Evolutionary conservation across 805 yeast genomes (phyloP), one percentile per base, ranked within the genome.

Genomic region (Lipomyces japonicus): DNA sequence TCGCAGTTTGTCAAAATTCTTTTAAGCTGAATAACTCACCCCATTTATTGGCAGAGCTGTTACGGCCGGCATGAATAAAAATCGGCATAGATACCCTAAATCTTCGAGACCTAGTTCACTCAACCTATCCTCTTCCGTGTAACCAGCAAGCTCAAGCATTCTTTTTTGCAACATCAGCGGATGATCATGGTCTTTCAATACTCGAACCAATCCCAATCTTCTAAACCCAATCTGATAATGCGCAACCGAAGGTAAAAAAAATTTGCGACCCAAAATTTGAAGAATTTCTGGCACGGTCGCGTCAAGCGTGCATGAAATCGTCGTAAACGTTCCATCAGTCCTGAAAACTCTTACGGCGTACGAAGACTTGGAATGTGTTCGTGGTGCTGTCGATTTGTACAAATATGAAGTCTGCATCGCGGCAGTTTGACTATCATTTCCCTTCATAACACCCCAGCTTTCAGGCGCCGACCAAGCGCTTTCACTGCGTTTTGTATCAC

Each of bases 101-200:
- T 90, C 97, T 49, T 85, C 89, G 53, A 95, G 75, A 28, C 95
- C 96, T 52, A 89, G 75, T 44, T 81, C 84, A 55, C 81, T 82
- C 44, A 88, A 69, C 45, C 82, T 80, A 63, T 90, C 96, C n/a
- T 78, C 73, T 42, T 82, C 85, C 2, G 78, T 75, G 62, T 84
- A 90, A 3, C 97, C 97, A 62, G 86, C 82, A 36, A 86, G 69
- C 50, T 82, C 70, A 25, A 90, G 66, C 43, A 89, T 67, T 40
- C 84, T 83, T 60, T 83, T 75, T 66, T 89, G 96, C 48, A 86
- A 81, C 50, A 80, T 75, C 35, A 90, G 73, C 0, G 96, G 96
- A 53, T 76, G 78, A 48, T 90, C 95, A 56, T 78, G 78, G 1
- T 80, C 73, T 38, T 84, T 82, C 42, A 90, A 68, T 7, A 84